A percentile compares a stretch with the other conserved stretches of the same genome.
These are phyloP conservation scores for Sporisorium sorghi DNA, from an alignment of 1,284 basidiomycete genomes.

Conservation along the genomic window DNA sequence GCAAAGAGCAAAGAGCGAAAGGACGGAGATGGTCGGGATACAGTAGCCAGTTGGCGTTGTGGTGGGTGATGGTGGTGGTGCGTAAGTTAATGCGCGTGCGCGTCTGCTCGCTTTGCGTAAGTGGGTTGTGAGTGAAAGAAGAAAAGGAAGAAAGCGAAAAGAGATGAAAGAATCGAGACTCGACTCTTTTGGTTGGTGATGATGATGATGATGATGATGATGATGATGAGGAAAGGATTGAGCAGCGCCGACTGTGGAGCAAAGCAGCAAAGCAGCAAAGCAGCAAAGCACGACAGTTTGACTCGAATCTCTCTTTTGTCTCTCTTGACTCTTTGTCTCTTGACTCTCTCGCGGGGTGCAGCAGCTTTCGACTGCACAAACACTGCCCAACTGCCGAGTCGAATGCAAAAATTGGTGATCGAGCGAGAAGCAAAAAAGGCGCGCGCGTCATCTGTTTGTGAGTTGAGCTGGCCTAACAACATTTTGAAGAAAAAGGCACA, in stretches of 20 bases:
- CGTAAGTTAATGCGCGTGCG: conserved; percentile 6
- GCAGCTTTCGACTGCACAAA: not conserved
- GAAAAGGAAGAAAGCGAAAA: not conserved
- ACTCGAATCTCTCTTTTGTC: too few relatives aligned
- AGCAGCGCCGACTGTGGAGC: too few relatives aligned
- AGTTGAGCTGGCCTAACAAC: not conserved
- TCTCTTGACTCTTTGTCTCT: too few relatives aligned
- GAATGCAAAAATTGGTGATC: conserved; percentile 27
- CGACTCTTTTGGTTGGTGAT: too few relatives aligned
- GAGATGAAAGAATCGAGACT: conserved; percentile 1
- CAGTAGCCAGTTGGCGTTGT: not conserved
- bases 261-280: too few relatives aligned
- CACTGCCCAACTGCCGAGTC: conserved; percentile 6
- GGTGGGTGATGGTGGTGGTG: too few relatives aligned
- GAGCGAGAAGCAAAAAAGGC: conserved; percentile 18
- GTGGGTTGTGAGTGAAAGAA: too few relatives aligned
- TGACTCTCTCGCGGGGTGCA: too few relatives aligned
- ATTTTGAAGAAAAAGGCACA: too few relatives aligned
- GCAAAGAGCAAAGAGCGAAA: too few relatives aligned
- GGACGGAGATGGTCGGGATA: not conserved
- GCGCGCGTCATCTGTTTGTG: conserved; percentile 8
- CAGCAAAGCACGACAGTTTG: too few relatives aligned
- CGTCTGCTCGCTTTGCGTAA: too few relatives aligned
- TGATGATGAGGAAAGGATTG: not conserved
- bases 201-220: not conserved